phyloP scores from a whole-genome alignment of 768 basidiomycete species.

The Pisolithus marmoratus region DNA sequence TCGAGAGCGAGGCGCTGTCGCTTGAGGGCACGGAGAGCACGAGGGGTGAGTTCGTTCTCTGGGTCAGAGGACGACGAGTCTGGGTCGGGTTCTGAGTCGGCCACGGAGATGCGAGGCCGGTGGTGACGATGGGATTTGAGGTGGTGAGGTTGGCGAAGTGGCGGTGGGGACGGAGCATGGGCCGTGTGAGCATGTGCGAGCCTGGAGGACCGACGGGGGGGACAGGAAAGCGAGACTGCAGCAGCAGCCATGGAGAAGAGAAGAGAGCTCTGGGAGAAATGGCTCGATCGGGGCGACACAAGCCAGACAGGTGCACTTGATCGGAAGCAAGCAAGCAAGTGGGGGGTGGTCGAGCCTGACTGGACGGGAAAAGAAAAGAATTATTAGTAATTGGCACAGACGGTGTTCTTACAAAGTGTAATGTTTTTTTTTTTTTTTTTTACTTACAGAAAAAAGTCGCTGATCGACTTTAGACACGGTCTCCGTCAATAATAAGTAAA shows the following conservation, averaged over 20 bases:
- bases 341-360: too few relatives aligned
- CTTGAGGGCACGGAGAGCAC: slow-evolving; percentile 30
- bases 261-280: not conserved
- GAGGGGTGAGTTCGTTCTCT: slow-evolving; percentile 29
- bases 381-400: too few relatives aligned
- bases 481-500: too few relatives aligned
- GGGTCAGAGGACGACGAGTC: slow-evolving; percentile 17
- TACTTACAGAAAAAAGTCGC: too few relatives aligned
- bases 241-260: slow-evolving; percentile 22
- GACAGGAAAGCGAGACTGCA: slow-evolving; percentile 24
- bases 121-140: not conserved
- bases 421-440: too few relatives aligned
- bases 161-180: slow-evolving; percentile 1
- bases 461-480: too few relatives aligned
- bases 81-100: slow-evolving; percentile 15
- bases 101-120: not conserved
- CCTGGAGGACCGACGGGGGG: slow-evolving; percentile 24
- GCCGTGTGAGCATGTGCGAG: slow-evolving; percentile 14
- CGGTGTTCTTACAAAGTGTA: too few relatives aligned
- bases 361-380: too few relatives aligned
- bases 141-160: not conserved
- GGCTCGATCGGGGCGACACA: slow-evolving; percentile 5
- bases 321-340: not conserved
- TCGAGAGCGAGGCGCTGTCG: slow-evolving; percentile 28
- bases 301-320: slow-evolving; percentile 6